Percentiles rank a stretch among this genome's conserved stretches.
Evolutionary conservation across 179 eudicot genomes (phyloP).

Genomic region (Vitellaria paradoxa): DNA sequence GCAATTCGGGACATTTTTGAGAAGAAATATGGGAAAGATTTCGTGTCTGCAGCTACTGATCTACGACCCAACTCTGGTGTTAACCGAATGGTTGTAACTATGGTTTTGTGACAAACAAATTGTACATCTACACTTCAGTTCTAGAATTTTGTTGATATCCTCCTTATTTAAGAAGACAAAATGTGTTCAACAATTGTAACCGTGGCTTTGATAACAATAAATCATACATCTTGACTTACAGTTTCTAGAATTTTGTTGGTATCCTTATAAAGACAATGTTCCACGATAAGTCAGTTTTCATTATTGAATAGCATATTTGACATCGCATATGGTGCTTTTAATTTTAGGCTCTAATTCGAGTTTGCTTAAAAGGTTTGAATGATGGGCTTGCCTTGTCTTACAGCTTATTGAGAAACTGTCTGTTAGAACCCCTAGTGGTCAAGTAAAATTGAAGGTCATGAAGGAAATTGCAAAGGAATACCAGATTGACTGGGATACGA

Average conservation of each 20-base stretch:
- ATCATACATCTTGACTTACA: neutral
- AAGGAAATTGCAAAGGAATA: slow-evolving; percentile 96
- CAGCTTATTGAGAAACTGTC: slow-evolving; percentile 97
- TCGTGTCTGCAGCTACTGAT: slow-evolving; percentile 90
- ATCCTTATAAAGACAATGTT: neutral
- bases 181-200: neutral
- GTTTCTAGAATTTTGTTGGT: neutral
- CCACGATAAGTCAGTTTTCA: neutral
- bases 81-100: slow-evolving; percentile 56
- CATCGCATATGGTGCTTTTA: neutral
- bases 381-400: slow-evolving; percentile 10
- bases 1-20: slow-evolving; percentile 74
- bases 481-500: slow-evolving; percentile 85
- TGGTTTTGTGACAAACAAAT: neutral
- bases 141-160: neutral
- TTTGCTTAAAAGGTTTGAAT: neutral
- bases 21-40: slow-evolving; percentile 92
- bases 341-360: slow-evolving; percentile 4
- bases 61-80: slow-evolving; percentile 90
- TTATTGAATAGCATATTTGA: neutral
- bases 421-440: slow-evolving; percentile 57
- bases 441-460: slow-evolving; percentile 41
- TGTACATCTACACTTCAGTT: neutral
- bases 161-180: no score
- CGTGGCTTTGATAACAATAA: neutral